phyloP scores from a whole-genome alignment of 2,329 filamentous ascomycete species.

The Sporothrix brunneoviolacea region DNA sequence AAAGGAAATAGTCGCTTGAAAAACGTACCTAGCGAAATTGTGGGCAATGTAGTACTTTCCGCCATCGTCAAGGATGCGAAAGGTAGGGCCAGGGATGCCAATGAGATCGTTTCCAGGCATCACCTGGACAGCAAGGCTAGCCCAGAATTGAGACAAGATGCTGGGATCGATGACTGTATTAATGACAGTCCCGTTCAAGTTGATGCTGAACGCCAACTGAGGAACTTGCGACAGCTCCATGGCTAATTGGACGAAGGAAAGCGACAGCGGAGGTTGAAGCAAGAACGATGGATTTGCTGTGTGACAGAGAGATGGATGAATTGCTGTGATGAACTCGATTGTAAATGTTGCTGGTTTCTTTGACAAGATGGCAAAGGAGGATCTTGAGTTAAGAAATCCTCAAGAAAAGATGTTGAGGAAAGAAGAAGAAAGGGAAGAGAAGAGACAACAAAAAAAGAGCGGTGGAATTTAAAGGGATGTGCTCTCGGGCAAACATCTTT shows the following conservation, averaged over 20 bases:
- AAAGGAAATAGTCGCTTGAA: not conserved
- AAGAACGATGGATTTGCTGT: too few relatives aligned
- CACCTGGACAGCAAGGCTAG: constrained; percentile 12
- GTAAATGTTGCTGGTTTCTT: too few relatives aligned
- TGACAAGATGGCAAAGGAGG: too few relatives aligned
- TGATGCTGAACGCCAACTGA: constrained; percentile 12
- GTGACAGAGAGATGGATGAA: too few relatives aligned
- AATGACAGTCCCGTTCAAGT: constrained; percentile 9
- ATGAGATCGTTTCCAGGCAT: constrained; percentile 12
- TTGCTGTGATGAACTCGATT: too few relatives aligned
- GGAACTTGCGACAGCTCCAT: constrained; percentile 2
- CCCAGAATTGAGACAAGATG: constrained; percentile 13
- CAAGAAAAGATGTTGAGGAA: not conserved
- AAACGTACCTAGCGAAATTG: constrained; percentile 12
- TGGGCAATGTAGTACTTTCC: constrained; percentile 15
- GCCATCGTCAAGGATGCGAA: constrained; percentile 15
- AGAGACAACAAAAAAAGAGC: not conserved
- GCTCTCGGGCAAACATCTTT: not conserved
- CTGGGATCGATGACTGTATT: constrained; percentile 12
- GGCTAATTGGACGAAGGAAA: not conserved
- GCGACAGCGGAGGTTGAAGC: too few relatives aligned
- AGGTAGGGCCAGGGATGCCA: constrained; percentile 12
- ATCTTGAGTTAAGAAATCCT: too few relatives aligned
- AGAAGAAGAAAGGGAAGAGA: not conserved
- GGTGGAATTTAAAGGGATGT: not conserved